Conservation (phyloP, 345 rosid species). For the Gossypium mustelinum region DNA sequence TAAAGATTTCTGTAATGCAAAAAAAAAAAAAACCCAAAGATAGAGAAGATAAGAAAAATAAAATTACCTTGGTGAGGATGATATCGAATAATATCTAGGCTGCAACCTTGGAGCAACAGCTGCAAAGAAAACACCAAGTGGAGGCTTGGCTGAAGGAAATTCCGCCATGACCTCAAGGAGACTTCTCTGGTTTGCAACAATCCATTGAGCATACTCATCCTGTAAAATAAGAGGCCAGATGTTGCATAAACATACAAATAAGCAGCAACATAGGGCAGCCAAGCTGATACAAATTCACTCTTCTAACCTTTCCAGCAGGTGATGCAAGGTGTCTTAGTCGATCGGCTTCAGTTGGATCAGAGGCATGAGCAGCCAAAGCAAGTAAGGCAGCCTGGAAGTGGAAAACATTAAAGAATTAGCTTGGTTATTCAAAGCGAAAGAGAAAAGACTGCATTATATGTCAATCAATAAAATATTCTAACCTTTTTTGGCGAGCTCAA, state of each 20-base stretch:
- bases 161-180: conserved; percentile 95
- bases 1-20: neutral
- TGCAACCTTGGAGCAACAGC: conserved; percentile 89
- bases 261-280: neutral
- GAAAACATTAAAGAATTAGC: conserved; percentile 5
- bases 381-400: conserved; percentile 68
- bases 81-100: conserved; percentile 95
- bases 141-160: conserved; percentile 89
- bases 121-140: conserved; percentile 98
- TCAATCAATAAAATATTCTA: conserved; percentile 13
- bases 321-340: conserved; percentile 76
- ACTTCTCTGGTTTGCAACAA: conserved; percentile 83
- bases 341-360: conserved; percentile 84
- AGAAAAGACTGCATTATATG: neutral
- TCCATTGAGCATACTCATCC: conserved; percentile 95
- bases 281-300: neutral
- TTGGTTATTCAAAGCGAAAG: neutral
- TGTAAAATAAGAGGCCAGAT: conserved; percentile 23
- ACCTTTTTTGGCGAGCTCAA: conserved; percentile 94
- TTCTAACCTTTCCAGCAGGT: conserved; percentile 82
- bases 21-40: neutral
- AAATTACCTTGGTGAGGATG: conserved; percentile 87
- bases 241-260: neutral
- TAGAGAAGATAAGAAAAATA: neutral
- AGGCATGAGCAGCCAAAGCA: conserved; percentile 93